A percentile compares a stretch with the other conserved stretches of the same genome.
Evolutionary conservation across 129 eudicot genomes (phyloP).

Genomic region (Lonicera japonica): DNA sequence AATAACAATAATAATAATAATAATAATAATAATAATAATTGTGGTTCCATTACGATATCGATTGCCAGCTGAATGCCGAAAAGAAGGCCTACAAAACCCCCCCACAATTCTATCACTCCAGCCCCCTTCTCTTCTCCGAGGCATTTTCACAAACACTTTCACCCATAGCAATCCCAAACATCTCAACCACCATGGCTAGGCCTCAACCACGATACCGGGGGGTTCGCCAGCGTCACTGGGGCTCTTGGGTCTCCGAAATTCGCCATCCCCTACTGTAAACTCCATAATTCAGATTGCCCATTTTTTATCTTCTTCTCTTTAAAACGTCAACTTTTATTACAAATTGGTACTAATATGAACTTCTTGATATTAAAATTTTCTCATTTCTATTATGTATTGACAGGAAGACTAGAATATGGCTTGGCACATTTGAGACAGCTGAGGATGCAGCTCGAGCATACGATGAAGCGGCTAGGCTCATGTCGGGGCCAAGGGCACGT

Average conservation of each 20-base stretch:
- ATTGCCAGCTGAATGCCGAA: conserved; percentile 51
- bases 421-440: conserved; percentile 96
- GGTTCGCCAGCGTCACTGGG: conserved; percentile 98
- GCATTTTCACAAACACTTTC: conserved; percentile 30
- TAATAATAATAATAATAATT: background rate
- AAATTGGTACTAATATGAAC: background rate
- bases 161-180: conserved; percentile 7
- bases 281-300: conserved; percentile 10
- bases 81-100: conserved; percentile 37
- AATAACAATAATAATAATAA: background rate
- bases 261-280: conserved; percentile 88
- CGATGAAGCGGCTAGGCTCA: conserved; percentile 92
- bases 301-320: conserved; percentile 1
- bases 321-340: background rate
- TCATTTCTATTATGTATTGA: conserved; percentile 12
- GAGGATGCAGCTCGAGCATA: conserved; percentile 97
- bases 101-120: background rate
- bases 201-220: conserved; percentile 89
- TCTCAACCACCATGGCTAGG: conserved; percentile 52
- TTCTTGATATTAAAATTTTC: no score
- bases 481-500: conserved; percentile 82
- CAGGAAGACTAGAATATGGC: conserved; percentile 96
- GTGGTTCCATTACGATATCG: conserved; percentile 31
- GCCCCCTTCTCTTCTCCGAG: conserved; percentile 21
- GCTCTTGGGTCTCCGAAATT: conserved; percentile 98